Conservation (phyloP, 192 early-diverging fungal species). For the Podila horticola region DNA sequence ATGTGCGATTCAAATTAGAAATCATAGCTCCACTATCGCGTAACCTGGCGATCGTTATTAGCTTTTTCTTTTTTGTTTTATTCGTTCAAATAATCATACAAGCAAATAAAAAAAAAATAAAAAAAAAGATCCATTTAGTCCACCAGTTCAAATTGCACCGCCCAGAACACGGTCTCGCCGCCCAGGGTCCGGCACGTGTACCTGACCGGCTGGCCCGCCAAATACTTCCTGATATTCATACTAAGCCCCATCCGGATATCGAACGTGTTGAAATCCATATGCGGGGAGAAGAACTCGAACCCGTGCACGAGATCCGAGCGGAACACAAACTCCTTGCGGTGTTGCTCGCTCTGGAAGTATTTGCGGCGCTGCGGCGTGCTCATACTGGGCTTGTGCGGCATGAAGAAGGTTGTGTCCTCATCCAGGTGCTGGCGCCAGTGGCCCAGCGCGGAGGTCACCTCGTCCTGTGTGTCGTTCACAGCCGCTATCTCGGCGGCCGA, state of each 20-base stretch:
- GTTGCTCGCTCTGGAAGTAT: constrained; percentile 32
- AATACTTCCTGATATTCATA: constrained; percentile 46
- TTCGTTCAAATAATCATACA: neutral
- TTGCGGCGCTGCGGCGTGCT: constrained; percentile 39
- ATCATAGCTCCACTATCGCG: too few species aligned
- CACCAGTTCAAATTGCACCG: constrained; percentile 44
- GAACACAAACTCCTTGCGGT: constrained; percentile 32
- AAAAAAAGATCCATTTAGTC: neutral
- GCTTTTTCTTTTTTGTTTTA: too few species aligned
- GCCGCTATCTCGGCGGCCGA: neutral
- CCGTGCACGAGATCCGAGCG: constrained; percentile 37
- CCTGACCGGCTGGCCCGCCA: constrained; percentile 42
- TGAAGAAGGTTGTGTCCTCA: constrained; percentile 35
- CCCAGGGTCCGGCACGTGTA: constrained; percentile 44
- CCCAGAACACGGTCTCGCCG: constrained; percentile 38
- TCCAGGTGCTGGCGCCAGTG: constrained; percentile 35
- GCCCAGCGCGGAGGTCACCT: constrained; percentile 20
- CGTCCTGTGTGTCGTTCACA: neutral
- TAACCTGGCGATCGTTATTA: too few species aligned
- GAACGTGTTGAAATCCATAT: constrained; percentile 52
- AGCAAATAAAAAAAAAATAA: neutral
- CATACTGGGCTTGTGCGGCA: constrained; percentile 20
- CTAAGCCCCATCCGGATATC: constrained; percentile 32
- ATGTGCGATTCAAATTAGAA: too few species aligned
- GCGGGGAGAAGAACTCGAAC: constrained; percentile 50